Base-by-base conservation (phyloP, 495 filamentous ascomycete species). In the Penicillium pancosmium region DNA sequence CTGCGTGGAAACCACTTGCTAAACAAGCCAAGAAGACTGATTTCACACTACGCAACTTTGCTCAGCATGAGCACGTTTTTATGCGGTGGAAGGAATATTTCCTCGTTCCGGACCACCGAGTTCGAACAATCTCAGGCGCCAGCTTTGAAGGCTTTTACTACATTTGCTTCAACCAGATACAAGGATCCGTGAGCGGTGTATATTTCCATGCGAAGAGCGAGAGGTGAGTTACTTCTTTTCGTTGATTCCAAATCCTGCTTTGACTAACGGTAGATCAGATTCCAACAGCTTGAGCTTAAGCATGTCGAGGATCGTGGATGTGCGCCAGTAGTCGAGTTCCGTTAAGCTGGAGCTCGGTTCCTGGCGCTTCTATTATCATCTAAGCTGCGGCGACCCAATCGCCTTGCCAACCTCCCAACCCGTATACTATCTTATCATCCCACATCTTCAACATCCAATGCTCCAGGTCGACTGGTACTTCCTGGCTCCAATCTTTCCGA, bases 61-160 rank as follows among this genome's bases (percentile, higher is more conserved):
- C 80, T 36, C 88, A 96, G 69, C 82, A 86, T 54, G 93, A 97
- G 64, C 88, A 97, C 69, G 87, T 99, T 18, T 99, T 98, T 71
- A 99, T 99, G 95, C 86, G 95, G 50, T 99, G 95, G 95, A 99
- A 99, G 71, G 95, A 99, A 73, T 91, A 95, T 64, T 99, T 99
- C 69, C 82, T 99, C 8, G 95, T 99, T 4, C 95, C 95, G 10
- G 92, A 98, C 65, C 95, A 99, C 73, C 84, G 91, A 3, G 91
- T 97, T 19, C 80, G 86, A 57, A 91, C 90, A 16, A 94, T 99
- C 58, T 88, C 85, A 27, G 95, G 95, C 4, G 95, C 95, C 1
- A 97, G 92, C 64, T 99, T 97, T 65, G 95, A 99, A 63, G 95
- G 95, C 0, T 99, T 99, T 68, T 99, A 99, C 69, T 99, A 98